These are phyloP conservation scores for Allium fistulosum DNA, from an alignment of 106 monocot genomes.

Conservation along the genomic window DNA sequence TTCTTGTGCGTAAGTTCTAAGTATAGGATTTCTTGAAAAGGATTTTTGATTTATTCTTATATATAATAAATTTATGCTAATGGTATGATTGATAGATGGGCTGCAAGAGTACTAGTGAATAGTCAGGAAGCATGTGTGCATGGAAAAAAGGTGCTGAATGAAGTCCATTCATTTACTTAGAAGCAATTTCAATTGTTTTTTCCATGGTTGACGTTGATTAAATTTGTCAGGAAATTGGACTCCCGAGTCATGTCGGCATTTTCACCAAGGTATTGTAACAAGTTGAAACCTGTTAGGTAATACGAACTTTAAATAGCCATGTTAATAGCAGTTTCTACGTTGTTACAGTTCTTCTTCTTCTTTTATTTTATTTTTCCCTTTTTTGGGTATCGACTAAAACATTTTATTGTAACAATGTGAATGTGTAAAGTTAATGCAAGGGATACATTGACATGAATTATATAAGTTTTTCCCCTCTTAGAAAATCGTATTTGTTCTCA, in stretches of 20 bases:
- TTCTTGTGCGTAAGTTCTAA: constrained; percentile 76
- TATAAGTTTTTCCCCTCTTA: constrained; percentile 4
- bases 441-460: background rate
- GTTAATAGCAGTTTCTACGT: background rate
- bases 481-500: background rate
- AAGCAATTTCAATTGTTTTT: constrained; percentile 4
- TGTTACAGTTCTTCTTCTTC: background rate
- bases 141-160: constrained; percentile 57
- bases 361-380: background rate
- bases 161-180: background rate
- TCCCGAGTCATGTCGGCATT: constrained; percentile 83
- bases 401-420: background rate
- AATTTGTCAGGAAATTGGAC: constrained; percentile 77
- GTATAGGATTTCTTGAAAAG: background rate
- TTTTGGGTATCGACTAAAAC: background rate
- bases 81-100: constrained; percentile 55
- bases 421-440: background rate
- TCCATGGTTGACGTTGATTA: background rate
- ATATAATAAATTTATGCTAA: background rate
- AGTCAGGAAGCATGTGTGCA: constrained; percentile 80
- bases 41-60: background rate
- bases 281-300: too few relatives aligned
- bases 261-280: constrained; percentile 54
- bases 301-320: background rate
- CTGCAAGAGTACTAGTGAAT: constrained; percentile 84